phyloP scores from a whole-genome alignment of 1,284 basidiomycete genomes.

The Macrocybe sp. region DNA sequence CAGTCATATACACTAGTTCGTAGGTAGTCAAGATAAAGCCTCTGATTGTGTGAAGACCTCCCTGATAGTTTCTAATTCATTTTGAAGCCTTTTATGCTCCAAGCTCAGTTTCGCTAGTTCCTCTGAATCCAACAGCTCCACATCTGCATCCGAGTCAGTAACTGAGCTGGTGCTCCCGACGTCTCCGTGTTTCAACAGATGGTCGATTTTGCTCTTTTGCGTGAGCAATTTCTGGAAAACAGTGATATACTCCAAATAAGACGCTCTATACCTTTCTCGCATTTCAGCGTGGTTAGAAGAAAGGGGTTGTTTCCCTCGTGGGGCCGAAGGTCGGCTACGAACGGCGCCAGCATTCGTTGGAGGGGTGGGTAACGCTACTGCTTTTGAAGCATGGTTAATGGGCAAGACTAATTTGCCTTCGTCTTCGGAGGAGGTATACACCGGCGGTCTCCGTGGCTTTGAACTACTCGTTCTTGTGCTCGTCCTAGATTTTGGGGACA shows the following conservation, averaged over 20 bases:
- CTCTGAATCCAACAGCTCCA: conserved; percentile 48
- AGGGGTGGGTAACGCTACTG: conserved; percentile 14
- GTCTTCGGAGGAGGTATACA: conserved; percentile 62
- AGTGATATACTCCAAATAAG: conserved; percentile 45
- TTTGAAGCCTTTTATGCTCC: conserved; percentile 36
- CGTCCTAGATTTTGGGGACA: conserved; percentile 20
- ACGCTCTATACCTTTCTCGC: conserved; percentile 44
- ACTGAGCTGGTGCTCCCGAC: conserved; percentile 28
- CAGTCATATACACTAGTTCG: too few species aligned
- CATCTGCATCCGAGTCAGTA: conserved; percentile 42
- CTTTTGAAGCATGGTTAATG: conserved; percentile 20
- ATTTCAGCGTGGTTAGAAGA: conserved; percentile 45
- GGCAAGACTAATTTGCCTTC: conserved; percentile 26
- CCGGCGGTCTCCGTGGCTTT: conserved; percentile 40
- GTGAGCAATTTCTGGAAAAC: conserved; percentile 39
- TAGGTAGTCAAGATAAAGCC: conserved; percentile 2
- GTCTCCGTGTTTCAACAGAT: conserved; percentile 29
- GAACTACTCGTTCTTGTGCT: conserved; percentile 16
- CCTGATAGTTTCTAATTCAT: conserved; percentile 44
- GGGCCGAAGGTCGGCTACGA: conserved; percentile 17
- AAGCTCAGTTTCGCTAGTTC: conserved; percentile 40
- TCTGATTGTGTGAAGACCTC: conserved; percentile 24
- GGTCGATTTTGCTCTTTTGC: conserved; percentile 44
- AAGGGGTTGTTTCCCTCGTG: conserved; percentile 26
- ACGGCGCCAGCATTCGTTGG: conserved; percentile 8